Evolutionary conservation across 495 filamentous ascomycete genomes (phyloP).

Genomic region (Neurospora intermedia): DNA sequence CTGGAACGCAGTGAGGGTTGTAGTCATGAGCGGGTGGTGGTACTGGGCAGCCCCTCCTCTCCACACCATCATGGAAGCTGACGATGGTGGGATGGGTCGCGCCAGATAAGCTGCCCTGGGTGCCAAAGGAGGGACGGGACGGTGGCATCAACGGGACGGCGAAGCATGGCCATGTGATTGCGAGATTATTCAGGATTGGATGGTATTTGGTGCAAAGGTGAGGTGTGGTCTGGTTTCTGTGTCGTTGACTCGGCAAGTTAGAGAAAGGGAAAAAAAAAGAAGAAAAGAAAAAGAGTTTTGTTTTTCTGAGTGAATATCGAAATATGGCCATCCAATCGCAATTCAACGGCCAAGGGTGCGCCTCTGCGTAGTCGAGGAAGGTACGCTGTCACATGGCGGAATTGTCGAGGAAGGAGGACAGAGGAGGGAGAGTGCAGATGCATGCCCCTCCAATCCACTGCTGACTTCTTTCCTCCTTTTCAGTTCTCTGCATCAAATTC

Average conservation of each 20-base stretch:
- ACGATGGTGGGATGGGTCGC: neutral
- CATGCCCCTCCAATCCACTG: neutral
- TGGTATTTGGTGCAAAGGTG: neutral
- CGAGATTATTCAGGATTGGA: neutral
- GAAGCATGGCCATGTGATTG: constrained; percentile 3
- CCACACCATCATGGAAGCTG: neutral
- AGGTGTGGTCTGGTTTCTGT: neutral
- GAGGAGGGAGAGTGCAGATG: neutral
- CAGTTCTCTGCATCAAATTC: neutral
- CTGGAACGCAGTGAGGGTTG: neutral
- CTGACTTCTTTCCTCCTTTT: neutral
- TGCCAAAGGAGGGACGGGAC: neutral
- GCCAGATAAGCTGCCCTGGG: neutral
- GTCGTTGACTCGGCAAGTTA: neutral
- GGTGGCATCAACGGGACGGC: constrained; percentile 6
- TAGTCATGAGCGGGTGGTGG: neutral
- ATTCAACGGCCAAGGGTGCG: neutral
- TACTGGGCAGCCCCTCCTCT: neutral
- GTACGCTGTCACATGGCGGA: neutral
- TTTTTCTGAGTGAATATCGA: neutral
- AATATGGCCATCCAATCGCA: neutral
- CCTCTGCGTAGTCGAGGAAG: neutral
- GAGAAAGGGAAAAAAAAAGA: neutral
- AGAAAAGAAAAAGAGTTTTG: neutral
- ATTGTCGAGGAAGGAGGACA: neutral